Base-by-base conservation (phyloP, 257 asterid genomes). In the Sherardia arvensis region DNA sequence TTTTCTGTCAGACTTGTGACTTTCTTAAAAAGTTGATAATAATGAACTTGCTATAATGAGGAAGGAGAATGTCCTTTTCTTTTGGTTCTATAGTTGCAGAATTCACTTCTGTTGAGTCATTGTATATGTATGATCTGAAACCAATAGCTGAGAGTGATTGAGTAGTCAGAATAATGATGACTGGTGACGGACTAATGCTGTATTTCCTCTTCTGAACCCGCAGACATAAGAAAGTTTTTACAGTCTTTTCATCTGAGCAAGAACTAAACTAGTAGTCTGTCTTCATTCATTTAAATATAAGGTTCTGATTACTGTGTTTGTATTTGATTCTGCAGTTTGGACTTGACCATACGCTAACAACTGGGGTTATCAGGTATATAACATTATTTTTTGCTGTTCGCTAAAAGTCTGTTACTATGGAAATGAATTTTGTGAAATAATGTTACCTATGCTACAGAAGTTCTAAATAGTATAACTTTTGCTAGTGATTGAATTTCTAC, bases 291-390 rank as follows among this genome's bases (percentile, higher is more conserved):
- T 59, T 49, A 26, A 14, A 59, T 63, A 66, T 81, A 62, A 77
- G 64, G 21, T 58, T 36, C 9, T n/a, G 11, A 25, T 74, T 14
- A 67, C n/a, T n/a, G 25, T 60, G 32, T 68, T 56, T 47, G 45
- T 61, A 23, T 56, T 56, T 56, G 21, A 45, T 53, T 71, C 65
- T 74, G 80, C 95, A 90, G 99, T 93, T 90, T 84, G 99, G 99
- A 70, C 97, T 93, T 73, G 97, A 93, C 73, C 99, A 93, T 69
- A 90, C 99, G 4, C 97, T 93, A 64, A 93, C 99, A 57, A 93
- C 99, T 47, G 99, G 99, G 67, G 99, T 93, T 67, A 93, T 93
- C 86, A 93, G 99, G 99, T 93, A 81, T 48, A 30, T 36, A 63
- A 18, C 30, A 5, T 11, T 28, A 40, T 22, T 17, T 26, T 63